phyloP scores from a whole-genome alignment of 352 stramenopile species.

The Pythium sp. region DNA sequence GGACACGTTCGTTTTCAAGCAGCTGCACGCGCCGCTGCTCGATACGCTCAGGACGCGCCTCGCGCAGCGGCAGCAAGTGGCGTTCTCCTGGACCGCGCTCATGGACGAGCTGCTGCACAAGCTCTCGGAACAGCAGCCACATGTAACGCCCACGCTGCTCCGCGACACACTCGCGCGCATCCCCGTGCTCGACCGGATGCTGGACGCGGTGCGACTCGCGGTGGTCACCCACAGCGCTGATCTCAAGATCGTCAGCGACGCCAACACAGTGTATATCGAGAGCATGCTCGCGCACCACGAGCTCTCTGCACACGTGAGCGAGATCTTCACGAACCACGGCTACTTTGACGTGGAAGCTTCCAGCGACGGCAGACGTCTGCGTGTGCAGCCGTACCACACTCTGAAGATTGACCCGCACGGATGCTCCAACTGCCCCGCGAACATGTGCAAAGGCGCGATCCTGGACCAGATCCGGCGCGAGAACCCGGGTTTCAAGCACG shows the following conservation, averaged over 20 bases:
- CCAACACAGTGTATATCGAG: constrained; percentile 78
- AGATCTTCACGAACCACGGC: constrained; percentile 61
- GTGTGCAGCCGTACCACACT: constrained; percentile 55
- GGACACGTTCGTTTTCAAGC: constrained; percentile 72
- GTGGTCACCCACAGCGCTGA: constrained; percentile 34
- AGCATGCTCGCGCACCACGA: constrained; percentile 57
- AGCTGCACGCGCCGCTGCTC: constrained; percentile 60
- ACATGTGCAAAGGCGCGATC: constrained; percentile 84
- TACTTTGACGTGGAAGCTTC: constrained; percentile 29
- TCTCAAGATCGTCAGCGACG: constrained; percentile 75
- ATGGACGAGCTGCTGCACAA: constrained; percentile 63
- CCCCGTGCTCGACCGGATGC: constrained; percentile 61
- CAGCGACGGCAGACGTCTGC: constrained; percentile 28
- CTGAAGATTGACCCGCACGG: constrained; percentile 35
- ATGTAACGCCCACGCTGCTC: constrained; percentile 36
- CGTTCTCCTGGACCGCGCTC: constrained; percentile 53
- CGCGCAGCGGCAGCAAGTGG: constrained; percentile 13
- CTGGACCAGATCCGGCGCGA: constrained; percentile 40
- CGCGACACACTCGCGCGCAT: constrained; percentile 42
- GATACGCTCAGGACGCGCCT: constrained; percentile 27
- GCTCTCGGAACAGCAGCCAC: constrained; percentile 37
- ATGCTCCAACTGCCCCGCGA: constrained; percentile 57
- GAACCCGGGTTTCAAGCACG: constrained; percentile 28
- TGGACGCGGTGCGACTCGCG: constrained; percentile 57
- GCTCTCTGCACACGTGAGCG: constrained; percentile 30